Conservation (phyloP, 2,329 filamentous ascomycete species). For the Trichoderma semiorbis region DNA sequence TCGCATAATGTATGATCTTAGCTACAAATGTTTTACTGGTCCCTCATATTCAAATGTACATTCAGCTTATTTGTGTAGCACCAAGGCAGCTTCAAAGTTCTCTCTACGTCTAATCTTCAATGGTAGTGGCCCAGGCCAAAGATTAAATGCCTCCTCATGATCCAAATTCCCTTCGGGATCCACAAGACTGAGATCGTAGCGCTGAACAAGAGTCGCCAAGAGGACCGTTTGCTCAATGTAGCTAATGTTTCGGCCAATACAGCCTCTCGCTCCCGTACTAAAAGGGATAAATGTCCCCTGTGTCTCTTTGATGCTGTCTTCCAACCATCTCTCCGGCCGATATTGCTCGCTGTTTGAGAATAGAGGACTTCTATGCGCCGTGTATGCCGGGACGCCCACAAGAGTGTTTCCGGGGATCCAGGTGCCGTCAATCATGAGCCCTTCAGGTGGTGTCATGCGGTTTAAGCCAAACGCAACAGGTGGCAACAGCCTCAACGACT, state of each 20-base stretch:
- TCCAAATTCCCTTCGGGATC: neutral
- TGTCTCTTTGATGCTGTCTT: neutral
- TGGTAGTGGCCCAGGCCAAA: neutral
- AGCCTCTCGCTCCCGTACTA: neutral
- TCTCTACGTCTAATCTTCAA: neutral
- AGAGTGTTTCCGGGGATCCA: neutral
- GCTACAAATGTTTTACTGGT: neutral
- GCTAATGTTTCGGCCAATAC: neutral
- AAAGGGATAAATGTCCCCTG: neutral
- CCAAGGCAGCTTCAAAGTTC: neutral
- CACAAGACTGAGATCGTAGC: neutral
- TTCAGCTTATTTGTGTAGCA: rapidly evolving
- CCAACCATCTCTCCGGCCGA: neutral
- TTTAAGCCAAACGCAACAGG: neutral
- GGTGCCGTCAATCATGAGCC: neutral
- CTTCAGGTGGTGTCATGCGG: neutral
- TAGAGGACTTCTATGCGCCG: neutral
- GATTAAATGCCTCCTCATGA: neutral
- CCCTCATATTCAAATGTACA: neutral
- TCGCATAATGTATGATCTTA: neutral
- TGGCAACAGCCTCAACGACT: neutral
- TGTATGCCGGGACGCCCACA: neutral
- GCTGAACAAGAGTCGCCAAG: neutral
- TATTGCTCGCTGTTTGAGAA: neutral
- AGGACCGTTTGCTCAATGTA: neutral